A percentile compares a stretch with the other conserved stretches of the same genome.
These are phyloP conservation scores for Diaporthe vaccinii DNA, from an alignment of 2,329 filamentous ascomycete genomes.

Conservation along the genomic window DNA sequence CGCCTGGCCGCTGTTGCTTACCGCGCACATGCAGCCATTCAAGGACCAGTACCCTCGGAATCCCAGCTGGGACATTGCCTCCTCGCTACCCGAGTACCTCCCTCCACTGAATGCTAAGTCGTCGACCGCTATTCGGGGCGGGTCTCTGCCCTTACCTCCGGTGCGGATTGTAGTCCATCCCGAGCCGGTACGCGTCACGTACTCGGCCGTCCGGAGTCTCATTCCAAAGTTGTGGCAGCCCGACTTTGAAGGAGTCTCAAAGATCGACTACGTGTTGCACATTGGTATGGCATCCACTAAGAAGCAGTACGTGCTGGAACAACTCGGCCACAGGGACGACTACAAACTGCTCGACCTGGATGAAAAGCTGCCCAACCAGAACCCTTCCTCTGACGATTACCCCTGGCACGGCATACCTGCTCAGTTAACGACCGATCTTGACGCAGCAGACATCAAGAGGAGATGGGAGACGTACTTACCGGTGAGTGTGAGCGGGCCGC, in stretches of 20 bases:
- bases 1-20: slow-evolving; percentile 14
- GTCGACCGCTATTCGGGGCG: slow-evolving; percentile 49
- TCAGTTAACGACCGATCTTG: slow-evolving; percentile 69
- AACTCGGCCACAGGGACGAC: slow-evolving; percentile 77
- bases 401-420: slow-evolving; percentile 67
- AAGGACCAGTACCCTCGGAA: slow-evolving; percentile 79
- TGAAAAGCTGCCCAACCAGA: slow-evolving; percentile 63
- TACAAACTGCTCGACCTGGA: slow-evolving; percentile 82
- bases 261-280: slow-evolving; percentile 78
- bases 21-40: slow-evolving; percentile 74
- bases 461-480: slow-evolving; percentile 67
- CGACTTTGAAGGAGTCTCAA: slow-evolving; percentile 50
- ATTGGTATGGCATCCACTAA: slow-evolving; percentile 82
- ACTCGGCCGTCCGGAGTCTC: slow-evolving; percentile 73
- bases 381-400: slow-evolving; percentile 60
- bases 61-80: slow-evolving; percentile 84
- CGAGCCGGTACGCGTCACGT: slow-evolving; percentile 78
- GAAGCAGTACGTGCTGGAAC: slow-evolving; percentile 78
- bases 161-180: slow-evolving; percentile 77
- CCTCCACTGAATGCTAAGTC: slow-evolving; percentile 62
- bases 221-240: slow-evolving; percentile 74
- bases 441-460: slow-evolving; percentile 67
- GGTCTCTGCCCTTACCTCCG: slow-evolving; percentile 53
- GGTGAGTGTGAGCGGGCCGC: slow-evolving; percentile 53
- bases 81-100: slow-evolving; percentile 74